Evolutionary conservation across 148 eudicot species (phyloP), one percentile per base, ranked within the genome.

Genomic region (Persicaria tinctoria): DNA sequence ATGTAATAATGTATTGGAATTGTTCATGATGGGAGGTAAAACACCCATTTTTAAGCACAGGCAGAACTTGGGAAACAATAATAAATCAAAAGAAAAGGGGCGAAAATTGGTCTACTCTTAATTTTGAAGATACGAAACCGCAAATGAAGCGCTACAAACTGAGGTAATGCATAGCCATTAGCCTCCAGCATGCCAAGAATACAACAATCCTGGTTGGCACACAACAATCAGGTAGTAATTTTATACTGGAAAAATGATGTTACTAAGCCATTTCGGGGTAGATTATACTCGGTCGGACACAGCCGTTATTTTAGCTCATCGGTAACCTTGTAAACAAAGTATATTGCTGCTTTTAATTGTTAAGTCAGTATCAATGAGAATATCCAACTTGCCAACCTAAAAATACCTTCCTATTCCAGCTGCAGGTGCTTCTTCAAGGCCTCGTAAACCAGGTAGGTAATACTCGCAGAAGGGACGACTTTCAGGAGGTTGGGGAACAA

Each of bases 401-500:
- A 50, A 44, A 38, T 16, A 75, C 54, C 75, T 38, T 62, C 60
- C 80, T 81, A 85, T 38, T 82, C 85, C 77, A 92, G 81, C 46
- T 92, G 90, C 63, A 95, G 89, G 73, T 85, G 92, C 79, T 95
- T 95, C 79, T 92, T 92, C 97, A 90, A 91, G 76, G 87, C 81
- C 78, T 95, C 98, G 18, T 92, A 95, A 72, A 89, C 89, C 81
- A 95, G 71, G 76, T 95, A 95, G 4, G 97, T 92, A 78, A 94
- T 94, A 79, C 98, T 91, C 69, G 98, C 98, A 46, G 97, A 85
- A 12, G 98, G 98, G 10, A 94, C 84, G 66, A 94, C 98, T 87
- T 94, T 94, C 66, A 92, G 89, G 68, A 95, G 92, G 86, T 95
- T 92, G 10, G 98, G 98, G 46, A 95, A 83, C 78, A 95, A 87